Percentiles rank a stretch among this genome's conserved stretches.
Evolutionary conservation across 495 filamentous ascomycete genomes (phyloP).

Genomic region (Penicillium macrosclerotiorum): DNA sequence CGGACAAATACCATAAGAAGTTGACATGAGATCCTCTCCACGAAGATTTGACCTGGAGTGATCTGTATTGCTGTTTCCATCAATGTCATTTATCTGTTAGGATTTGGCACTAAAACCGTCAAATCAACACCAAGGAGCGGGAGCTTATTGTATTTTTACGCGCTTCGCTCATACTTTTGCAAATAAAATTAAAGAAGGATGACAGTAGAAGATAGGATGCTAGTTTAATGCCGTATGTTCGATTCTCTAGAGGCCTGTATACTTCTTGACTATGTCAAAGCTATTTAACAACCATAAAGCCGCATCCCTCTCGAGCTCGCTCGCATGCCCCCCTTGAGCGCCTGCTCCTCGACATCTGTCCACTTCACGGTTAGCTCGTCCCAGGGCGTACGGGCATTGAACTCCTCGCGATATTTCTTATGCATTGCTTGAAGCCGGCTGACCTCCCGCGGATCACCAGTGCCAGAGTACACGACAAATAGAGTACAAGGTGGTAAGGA

Average conservation of each 20-base stretch:
- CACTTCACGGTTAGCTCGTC: slow-evolving; percentile 83
- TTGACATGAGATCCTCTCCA: no score
- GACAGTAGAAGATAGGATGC: not conserved
- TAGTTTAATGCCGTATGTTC: not conserved
- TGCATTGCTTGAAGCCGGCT: slow-evolving; percentile 71
- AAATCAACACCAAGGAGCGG: no score
- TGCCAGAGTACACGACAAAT: slow-evolving; percentile 84
- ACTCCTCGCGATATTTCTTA: slow-evolving; percentile 71
- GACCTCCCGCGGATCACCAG: slow-evolving; percentile 81
- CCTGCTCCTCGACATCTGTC: slow-evolving; percentile 86
- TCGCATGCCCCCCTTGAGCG: slow-evolving; percentile 66
- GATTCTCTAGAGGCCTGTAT: not conserved
- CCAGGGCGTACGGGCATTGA: slow-evolving; percentile 72
- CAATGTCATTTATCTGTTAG: no score
- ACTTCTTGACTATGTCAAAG: not conserved
- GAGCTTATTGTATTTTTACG: no score
- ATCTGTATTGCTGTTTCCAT: no score
- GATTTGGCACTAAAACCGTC: no score
- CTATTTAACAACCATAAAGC: slow-evolving; percentile 77
- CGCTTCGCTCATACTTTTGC: no score
- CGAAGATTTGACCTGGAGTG: no score
- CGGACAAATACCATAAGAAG: no score
- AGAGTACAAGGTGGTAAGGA: slow-evolving; percentile 79
- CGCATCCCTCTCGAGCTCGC: slow-evolving; percentile 72
- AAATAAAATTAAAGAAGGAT: no score